Evolutionary conservation across 1,284 basidiomycete genomes (phyloP), one percentile per base, ranked within the genome.

Genomic region (Inonotus hispidus): DNA sequence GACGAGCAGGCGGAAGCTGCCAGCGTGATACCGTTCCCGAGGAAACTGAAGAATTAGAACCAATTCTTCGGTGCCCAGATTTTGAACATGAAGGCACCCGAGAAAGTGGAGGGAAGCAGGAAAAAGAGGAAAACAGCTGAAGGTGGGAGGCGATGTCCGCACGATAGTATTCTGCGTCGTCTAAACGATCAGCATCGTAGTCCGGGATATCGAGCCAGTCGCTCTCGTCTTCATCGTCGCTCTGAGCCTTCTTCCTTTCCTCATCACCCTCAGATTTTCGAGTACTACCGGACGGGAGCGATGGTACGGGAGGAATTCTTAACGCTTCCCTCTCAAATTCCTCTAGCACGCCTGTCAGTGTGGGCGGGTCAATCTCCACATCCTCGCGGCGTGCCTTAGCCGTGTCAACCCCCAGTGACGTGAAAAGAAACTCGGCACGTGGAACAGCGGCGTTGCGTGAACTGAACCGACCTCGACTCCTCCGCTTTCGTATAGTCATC

Each of bases 71-170:
- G 21, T 58, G 56, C n/a, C 59, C 53, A 25, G 55, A 43, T 55
- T 46, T 13, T 43, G 41, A n/a, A 43, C 19, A 43, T 39, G 53
- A 43, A 47, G 58, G n/a, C 29, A 35, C 14, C 21, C 41, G 38
- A 16, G 61, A 25, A 49, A 54, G 46, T 32, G 57, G 49, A 41
- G 53, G 41, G 53, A 35, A 53, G 16, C 46, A 56, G 25, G 38
- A 21, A 2, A 13, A 27, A 16, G 50, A n/a, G 8, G 61, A 59
- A 50, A 63, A 63, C 19, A 63, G 43, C 39, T 63, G 58, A 14
- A 63, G 57, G 39, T 63, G 61, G 10, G 61, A 60, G 13, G 61
- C 61, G 29, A 63, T 63, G 27, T 63, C 61, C 11, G 58, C 41
- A 38, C 61, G 61, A 47, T 63, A 63, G 32, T 56, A 63, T 14